phyloP scores from a whole-genome alignment of 1,284 basidiomycete genomes.

The Omphalotus olearius region DNA sequence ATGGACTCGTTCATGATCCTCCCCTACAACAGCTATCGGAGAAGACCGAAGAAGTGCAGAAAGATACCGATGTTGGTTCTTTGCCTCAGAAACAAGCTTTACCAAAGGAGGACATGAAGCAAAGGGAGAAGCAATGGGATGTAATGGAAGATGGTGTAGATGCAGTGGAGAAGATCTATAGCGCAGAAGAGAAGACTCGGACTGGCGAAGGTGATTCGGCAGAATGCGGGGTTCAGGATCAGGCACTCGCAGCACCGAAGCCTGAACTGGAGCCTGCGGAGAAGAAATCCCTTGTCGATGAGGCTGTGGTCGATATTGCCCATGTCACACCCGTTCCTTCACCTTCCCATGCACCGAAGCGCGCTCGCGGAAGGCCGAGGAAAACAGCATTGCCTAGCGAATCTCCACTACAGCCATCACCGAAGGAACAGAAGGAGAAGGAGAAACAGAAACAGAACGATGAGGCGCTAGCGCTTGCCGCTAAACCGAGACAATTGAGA shows the following conservation, averaged over 20 bases:
- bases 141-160: background rate
- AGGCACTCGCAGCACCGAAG: background rate
- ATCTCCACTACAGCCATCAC: background rate
- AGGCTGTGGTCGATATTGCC: background rate
- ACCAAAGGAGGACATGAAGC: background rate
- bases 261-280: too few species aligned
- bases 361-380: background rate
- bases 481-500: slow-evolving; percentile 1
- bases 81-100: background rate
- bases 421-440: background rate
- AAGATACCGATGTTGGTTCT: background rate
- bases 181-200: background rate
- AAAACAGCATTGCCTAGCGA: background rate
- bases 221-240: background rate
- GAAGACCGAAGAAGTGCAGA: slow-evolving; percentile 1
- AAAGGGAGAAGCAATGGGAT: background rate
- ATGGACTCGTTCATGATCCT: too few species aligned
- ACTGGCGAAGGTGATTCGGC: background rate
- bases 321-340: background rate
- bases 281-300: too few species aligned
- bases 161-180: background rate
- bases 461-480: background rate
- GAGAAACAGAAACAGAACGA: background rate
- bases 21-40: background rate
- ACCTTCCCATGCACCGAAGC: background rate